Evolutionary conservation across 176 grass and related monocot species (phyloP).

Genomic region (Cocos nucifera): DNA sequence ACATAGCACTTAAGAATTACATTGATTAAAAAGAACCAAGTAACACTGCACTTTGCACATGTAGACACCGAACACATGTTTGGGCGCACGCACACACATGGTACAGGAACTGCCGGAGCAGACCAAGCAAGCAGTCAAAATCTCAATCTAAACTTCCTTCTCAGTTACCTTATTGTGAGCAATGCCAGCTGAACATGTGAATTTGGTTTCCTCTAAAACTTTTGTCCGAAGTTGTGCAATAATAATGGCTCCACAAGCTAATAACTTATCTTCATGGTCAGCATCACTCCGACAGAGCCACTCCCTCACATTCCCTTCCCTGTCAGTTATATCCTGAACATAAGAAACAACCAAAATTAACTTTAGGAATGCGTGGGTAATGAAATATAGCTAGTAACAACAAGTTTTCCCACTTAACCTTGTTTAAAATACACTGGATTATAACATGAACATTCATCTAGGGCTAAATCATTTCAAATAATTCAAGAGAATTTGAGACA

Average conservation of each 20-base stretch:
- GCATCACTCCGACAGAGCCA: slow-evolving; percentile 57
- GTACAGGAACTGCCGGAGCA: too few relatives aligned
- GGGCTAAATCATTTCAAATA: too few relatives aligned
- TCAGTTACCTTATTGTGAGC: slow-evolving; percentile 87
- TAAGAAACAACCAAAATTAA: slow-evolving; percentile 9
- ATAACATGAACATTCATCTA: too few relatives aligned
- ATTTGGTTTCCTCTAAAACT: slow-evolving; percentile 72
- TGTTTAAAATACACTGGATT: too few relatives aligned
- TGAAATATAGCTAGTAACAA: background rate
- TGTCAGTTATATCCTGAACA: slow-evolving; percentile 37
- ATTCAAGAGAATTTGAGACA: too few relatives aligned
- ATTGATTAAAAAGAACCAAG: too few relatives aligned
- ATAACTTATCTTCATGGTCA: slow-evolving; percentile 64
- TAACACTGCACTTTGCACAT: too few relatives aligned
- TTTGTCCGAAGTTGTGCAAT: slow-evolving; percentile 60
- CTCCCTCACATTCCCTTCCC: slow-evolving; percentile 49
- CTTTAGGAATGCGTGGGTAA: background rate
- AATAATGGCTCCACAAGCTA: slow-evolving; percentile 82
- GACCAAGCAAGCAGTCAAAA: slow-evolving; percentile 8
- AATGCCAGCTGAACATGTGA: slow-evolving; percentile 91
- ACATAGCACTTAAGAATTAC: too few relatives aligned
- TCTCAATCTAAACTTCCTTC: slow-evolving; percentile 20
- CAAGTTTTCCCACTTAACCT: too few relatives aligned
- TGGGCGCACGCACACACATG: too few relatives aligned
- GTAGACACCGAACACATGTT: too few relatives aligned